A percentile compares a stretch with the other conserved stretches of the same genome.
Evolutionary conservation across 1,284 basidiomycete genomes (phyloP).

Genomic region (Cryptococcus sp.): DNA sequence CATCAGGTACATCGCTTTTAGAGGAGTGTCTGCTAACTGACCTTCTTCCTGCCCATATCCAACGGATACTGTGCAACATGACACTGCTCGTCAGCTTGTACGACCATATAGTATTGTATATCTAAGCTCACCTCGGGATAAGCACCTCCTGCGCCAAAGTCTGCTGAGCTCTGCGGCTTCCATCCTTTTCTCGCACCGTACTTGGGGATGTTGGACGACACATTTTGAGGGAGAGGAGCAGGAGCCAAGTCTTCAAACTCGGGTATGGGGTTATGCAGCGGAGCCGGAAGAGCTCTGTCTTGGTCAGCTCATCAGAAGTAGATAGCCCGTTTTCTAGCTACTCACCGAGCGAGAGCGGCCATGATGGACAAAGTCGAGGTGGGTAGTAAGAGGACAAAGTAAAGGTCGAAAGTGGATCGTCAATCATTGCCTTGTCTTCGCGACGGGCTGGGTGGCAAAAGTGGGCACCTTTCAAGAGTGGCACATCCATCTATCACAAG

Average conservation of each 20-base stretch:
- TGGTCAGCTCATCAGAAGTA: too few species aligned
- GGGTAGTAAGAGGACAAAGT: too few species aligned
- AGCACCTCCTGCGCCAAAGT: slow-evolving; percentile 89
- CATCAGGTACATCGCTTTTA: not conserved
- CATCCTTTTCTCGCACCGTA: slow-evolving; percentile 83
- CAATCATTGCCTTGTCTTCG: too few species aligned
- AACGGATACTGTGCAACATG: slow-evolving; percentile 95
- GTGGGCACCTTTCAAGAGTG: too few species aligned
- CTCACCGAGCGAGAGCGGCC: slow-evolving; percentile 46
- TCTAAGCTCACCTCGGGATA: slow-evolving; percentile 65
- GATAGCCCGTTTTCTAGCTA: not conserved
- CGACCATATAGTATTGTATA: not conserved
- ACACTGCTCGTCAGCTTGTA: slow-evolving; percentile 50
- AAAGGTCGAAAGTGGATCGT: too few species aligned
- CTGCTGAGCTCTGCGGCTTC: slow-evolving; percentile 74
- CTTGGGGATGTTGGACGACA: slow-evolving; percentile 25
- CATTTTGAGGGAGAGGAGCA: slow-evolving; percentile 16
- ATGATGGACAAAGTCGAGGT: slow-evolving; percentile 17
- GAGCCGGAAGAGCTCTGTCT: slow-evolving; percentile 39
- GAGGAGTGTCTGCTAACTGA: slow-evolving; percentile 35
- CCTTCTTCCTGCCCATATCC: slow-evolving; percentile 93
- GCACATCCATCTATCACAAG: too few species aligned
- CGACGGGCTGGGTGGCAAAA: too few species aligned
- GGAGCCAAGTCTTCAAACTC: slow-evolving; percentile 30
- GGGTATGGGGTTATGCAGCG: slow-evolving; percentile 28